Evolutionary conservation across 768 basidiomycete genomes (phyloP).

Genomic region (Holtermannia corniformis): DNA sequence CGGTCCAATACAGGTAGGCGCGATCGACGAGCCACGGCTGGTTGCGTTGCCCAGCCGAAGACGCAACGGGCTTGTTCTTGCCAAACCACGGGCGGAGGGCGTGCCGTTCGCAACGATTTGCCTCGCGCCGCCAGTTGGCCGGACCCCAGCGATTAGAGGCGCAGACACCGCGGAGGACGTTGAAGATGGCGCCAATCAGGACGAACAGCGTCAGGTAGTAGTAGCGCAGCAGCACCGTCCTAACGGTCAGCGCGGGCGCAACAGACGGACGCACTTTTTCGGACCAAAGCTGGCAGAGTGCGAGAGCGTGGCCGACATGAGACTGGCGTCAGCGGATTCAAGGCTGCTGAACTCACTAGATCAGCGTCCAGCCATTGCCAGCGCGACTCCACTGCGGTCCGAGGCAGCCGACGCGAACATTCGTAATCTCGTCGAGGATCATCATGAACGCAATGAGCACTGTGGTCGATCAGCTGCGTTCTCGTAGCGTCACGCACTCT

Average conservation of each 20-base stretch:
- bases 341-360: constrained; percentile 18
- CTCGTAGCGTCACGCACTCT: constrained; percentile 1
- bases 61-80: neutral
- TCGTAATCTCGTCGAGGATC: constrained; percentile 22
- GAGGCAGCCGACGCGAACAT: constrained; percentile 26
- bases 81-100: constrained; percentile 23
- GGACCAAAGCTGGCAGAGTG: constrained; percentile 18
- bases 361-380: constrained; percentile 27
- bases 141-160: neutral
- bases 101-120: constrained; percentile 14
- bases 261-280: constrained; percentile 8
- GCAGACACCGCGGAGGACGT: constrained; percentile 15
- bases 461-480: constrained; percentile 1
- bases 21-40: neutral
- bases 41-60: neutral
- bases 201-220: constrained; percentile 16
- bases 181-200: constrained; percentile 19
- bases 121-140: constrained; percentile 3
- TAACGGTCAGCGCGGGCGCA: neutral
- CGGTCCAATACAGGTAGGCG: neutral
- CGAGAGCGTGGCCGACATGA: constrained; percentile 11
- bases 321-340: constrained; percentile 9
- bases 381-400: constrained; percentile 27
- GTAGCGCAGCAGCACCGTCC: constrained; percentile 15
- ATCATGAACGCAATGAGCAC: constrained; percentile 21